phyloP scores from a whole-genome alignment of 768 basidiomycete genomes.

The Tricholoma matsutake region DNA sequence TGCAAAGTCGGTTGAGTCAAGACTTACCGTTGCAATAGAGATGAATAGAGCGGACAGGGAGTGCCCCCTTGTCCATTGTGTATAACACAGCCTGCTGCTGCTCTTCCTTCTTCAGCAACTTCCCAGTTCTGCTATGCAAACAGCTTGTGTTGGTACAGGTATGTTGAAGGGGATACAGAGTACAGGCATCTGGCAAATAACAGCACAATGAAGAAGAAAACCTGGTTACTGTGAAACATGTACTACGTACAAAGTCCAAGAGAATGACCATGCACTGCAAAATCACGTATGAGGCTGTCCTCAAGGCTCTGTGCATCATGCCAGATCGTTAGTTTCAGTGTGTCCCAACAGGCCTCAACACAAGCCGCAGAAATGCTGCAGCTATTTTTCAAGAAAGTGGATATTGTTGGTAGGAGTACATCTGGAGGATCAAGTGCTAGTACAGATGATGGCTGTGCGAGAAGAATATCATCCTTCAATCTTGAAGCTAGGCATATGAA shows the following conservation, averaged over 20 bases:
- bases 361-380: neutral
- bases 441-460: too few species aligned
- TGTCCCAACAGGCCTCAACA: neutral
- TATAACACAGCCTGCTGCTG: neutral
- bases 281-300: too few species aligned
- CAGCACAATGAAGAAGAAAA: neutral
- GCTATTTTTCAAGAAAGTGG: neutral
- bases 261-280: too few species aligned
- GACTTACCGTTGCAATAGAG: neutral
- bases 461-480: too few species aligned
- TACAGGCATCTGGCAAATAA: neutral
- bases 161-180: neutral
- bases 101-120: conserved; percentile 4
- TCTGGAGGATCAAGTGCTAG: neutral
- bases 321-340: too few species aligned
- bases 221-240: too few species aligned
- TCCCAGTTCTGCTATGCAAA: neutral
- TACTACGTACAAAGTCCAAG: too few species aligned
- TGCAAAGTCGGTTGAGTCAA: neutral
- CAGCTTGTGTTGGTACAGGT: neutral
- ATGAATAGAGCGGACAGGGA: neutral
- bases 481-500: too few species aligned
- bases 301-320: too few species aligned
- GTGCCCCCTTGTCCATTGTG: too few species aligned
- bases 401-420: neutral